Percentiles rank a stretch among this genome's conserved stretches.
These are phyloP conservation scores for Didymella sp. DNA, from an alignment of 2,329 filamentous ascomycete species.

Conservation along the genomic window DNA sequence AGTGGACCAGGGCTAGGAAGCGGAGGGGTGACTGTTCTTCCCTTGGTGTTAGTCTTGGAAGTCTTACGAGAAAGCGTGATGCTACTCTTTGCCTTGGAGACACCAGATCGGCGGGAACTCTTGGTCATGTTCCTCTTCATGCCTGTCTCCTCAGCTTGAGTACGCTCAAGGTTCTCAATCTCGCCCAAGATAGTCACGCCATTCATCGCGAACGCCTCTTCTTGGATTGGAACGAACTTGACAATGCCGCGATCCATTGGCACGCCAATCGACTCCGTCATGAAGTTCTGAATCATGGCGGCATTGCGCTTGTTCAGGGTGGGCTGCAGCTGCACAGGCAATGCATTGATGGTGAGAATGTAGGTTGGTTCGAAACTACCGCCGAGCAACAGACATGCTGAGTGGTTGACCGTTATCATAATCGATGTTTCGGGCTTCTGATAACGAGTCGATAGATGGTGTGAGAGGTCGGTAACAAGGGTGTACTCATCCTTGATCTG, in stretches of 20 bases:
- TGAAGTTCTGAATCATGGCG: slow-evolving; percentile 75
- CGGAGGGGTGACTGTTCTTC: slow-evolving; percentile 41
- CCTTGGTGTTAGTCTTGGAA: slow-evolving; percentile 38
- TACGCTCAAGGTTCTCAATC: slow-evolving; percentile 65
- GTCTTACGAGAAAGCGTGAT: slow-evolving; percentile 44
- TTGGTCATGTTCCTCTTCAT: slow-evolving; percentile 53
- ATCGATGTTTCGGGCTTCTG: slow-evolving; percentile 76
- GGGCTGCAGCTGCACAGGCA: slow-evolving; percentile 72
- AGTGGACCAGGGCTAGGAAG: slow-evolving; percentile 45
- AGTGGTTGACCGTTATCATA: slow-evolving; percentile 77
- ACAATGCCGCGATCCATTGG: slow-evolving; percentile 71
- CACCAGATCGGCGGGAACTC: slow-evolving; percentile 43
- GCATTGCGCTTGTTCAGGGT: slow-evolving; percentile 83
- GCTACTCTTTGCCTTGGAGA: slow-evolving; percentile 49
- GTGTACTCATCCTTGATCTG: slow-evolving; percentile 78
- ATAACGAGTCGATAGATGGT: slow-evolving; percentile 76
- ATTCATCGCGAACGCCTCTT: slow-evolving; percentile 75
- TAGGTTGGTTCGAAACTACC: slow-evolving; percentile 82
- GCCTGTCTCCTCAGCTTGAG: slow-evolving; percentile 52
- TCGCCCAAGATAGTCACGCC: slow-evolving; percentile 74
- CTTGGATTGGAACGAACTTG: slow-evolving; percentile 71
- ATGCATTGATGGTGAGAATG: slow-evolving; percentile 73
- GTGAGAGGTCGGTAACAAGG: slow-evolving; percentile 75
- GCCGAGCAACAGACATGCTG: slow-evolving; percentile 75
- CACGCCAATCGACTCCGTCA: slow-evolving; percentile 75